phyloP scores from a whole-genome alignment of 148 eudicot species.

The Heliamphora exappendiculata region DNA sequence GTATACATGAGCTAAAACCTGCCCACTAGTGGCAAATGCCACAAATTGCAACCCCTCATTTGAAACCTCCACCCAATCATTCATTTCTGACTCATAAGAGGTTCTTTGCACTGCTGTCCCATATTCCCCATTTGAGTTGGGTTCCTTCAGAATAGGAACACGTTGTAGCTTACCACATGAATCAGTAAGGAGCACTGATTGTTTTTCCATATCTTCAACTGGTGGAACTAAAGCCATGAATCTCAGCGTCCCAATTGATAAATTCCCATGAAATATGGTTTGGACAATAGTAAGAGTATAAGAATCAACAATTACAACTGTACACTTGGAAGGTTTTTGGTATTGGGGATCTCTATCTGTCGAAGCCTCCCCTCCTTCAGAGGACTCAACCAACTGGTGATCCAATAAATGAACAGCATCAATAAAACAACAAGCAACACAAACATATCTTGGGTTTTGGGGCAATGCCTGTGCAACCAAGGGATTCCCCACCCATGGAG shows the following conservation, averaged over 20 bases:
- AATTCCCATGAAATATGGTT: slow-evolving; percentile 72
- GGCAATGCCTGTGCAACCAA: slow-evolving; percentile 56
- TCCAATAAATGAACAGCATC: slow-evolving; percentile 36
- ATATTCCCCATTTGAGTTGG: slow-evolving; percentile 37
- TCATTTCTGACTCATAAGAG: slow-evolving; percentile 25
- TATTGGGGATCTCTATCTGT: slow-evolving; percentile 30
- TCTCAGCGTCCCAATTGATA: slow-evolving; percentile 66
- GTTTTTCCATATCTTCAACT: slow-evolving; percentile 42
- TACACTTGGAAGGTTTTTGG: slow-evolving; percentile 50
- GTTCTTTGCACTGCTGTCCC: slow-evolving; percentile 23
- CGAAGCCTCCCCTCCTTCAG: slow-evolving; percentile 32
- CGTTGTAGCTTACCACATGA: slow-evolving; percentile 54
- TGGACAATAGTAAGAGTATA: slow-evolving; percentile 69
- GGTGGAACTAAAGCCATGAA: slow-evolving; percentile 57
- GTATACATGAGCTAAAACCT: slow-evolving; percentile 57
- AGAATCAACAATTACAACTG: slow-evolving; percentile 72
- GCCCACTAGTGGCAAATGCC: slow-evolving; percentile 46
- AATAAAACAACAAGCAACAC: slow-evolving; percentile 50
- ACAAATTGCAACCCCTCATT: slow-evolving; percentile 46
- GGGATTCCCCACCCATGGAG: slow-evolving; percentile 93
- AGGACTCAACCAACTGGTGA: slow-evolving; percentile 32
- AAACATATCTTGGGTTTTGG: slow-evolving; percentile 70
- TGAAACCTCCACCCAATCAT: slow-evolving; percentile 24
- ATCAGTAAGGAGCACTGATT: slow-evolving; percentile 56
- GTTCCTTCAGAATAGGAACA: slow-evolving; percentile 49